Base-by-base conservation (phyloP, 1,139 yeast species). In the Candida neerlandica region DNA sequence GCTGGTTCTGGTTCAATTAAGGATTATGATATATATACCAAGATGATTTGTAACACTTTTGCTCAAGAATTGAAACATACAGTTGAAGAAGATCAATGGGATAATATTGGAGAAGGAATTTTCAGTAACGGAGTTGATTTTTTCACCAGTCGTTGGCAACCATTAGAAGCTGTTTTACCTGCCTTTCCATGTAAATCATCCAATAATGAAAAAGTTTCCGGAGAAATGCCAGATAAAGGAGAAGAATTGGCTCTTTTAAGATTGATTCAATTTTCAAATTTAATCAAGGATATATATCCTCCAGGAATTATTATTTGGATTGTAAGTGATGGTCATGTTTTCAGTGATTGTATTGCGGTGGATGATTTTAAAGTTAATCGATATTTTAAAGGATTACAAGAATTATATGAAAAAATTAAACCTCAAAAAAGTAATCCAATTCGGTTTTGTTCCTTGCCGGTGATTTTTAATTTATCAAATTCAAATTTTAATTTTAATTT, bases 171-270 rank as follows among this genome's bases (percentile, higher is more conserved):
- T 9, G 84, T 81, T 7, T 65, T 82, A 47, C 87, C 87, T 3
- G 87, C 86, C 0, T 82, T 82, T 55, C 87, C 87, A 3, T 82
- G 86, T 58, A 82, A 82, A 58, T 80, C 86, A 0, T 80, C 85
- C 14, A 82, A 82, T 54, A 53, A 61, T 40, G 72, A 77, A 39
- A 82, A 82, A 60, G 86, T 82, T n/a, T 69, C 73, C 34, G 76
- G 80, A 3, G 56, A 63, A 27, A 58, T 66, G 44, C 87, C 87
- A 1, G 87, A 82, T 55, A 65, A 65, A 54, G 79, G 78, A 3
- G 79, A 74, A 55, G 69, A 63, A 47, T 59, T 74, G 56, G 78
- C 78, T 1, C 55, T 74, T 40, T 50, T 48, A n/a, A 61, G 69
- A 35, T 59, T 74, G 42, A 66, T 73, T 42, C 52, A 59, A 1